phyloP scores from a whole-genome alignment of 176 grass and related monocot species.

The Chloris gayana region DNA sequence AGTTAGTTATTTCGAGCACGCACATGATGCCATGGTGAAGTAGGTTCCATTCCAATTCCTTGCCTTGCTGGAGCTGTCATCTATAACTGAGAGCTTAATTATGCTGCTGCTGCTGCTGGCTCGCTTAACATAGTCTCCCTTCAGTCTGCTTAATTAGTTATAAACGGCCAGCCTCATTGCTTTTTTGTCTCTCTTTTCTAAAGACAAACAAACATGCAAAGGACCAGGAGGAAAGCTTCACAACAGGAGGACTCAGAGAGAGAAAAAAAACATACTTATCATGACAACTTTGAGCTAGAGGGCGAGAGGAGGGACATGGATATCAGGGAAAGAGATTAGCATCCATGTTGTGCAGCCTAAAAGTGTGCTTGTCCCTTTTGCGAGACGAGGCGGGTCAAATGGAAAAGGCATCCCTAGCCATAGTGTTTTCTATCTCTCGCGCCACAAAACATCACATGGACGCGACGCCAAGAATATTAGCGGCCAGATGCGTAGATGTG shows the following conservation, averaged over 20 bases:
- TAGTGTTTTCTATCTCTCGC: slow-evolving; percentile 7
- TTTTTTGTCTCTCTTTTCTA: slow-evolving; percentile 39
- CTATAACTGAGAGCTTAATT: neutral
- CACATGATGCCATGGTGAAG: neutral
- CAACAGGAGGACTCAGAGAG: neutral
- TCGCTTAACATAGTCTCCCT: neutral
- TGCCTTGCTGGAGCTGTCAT: neutral
- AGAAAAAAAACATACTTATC: neutral
- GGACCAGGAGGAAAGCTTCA: neutral
- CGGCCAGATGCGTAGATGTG: neutral
- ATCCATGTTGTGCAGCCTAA: slow-evolving; percentile 36
- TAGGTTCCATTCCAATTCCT: neutral
- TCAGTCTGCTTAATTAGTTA: no score
- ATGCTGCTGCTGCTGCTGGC: no score
- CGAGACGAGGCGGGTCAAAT: slow-evolving; percentile 36
- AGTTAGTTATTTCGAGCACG: neutral
- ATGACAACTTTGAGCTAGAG: slow-evolving; percentile 20
- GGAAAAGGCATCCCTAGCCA: slow-evolving; percentile 17
- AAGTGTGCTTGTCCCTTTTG: slow-evolving; percentile 33
- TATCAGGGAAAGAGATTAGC: slow-evolving; percentile 34
- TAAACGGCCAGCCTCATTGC: no score
- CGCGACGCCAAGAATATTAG: slow-evolving; percentile 5
- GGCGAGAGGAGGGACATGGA: neutral
- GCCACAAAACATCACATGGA: slow-evolving; percentile 53
- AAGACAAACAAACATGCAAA: neutral